These are phyloP conservation scores for Salix dunnii DNA, from an alignment of 345 rosid genomes.

Conservation along the genomic window DNA sequence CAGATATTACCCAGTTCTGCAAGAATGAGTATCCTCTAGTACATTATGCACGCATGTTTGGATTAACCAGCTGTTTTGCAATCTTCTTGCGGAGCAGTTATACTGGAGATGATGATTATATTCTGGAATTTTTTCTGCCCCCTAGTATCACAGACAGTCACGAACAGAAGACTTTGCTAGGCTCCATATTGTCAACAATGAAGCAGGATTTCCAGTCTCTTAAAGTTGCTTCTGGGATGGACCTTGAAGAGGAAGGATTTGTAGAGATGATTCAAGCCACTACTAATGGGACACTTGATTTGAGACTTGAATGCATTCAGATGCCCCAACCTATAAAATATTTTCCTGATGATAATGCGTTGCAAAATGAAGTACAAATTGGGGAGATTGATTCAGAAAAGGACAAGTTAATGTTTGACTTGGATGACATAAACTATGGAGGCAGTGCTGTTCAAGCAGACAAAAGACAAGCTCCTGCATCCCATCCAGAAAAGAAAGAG, in stretches of 20 bases:
- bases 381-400: constrained; percentile 28
- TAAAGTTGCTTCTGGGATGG: constrained; percentile 65
- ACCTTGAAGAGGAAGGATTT: constrained; percentile 49
- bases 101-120: constrained; percentile 81
- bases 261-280: constrained; percentile 64
- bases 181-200: constrained; percentile 69
- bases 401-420: constrained; percentile 30
- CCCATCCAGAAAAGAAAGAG: constrained; percentile 39
- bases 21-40: constrained; percentile 88
- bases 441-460: constrained; percentile 18
- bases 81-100: constrained; percentile 68
- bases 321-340: constrained; percentile 37
- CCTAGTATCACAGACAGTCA: constrained; percentile 36
- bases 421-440: constrained; percentile 32
- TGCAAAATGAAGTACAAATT: constrained; percentile 24
- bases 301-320: constrained; percentile 43
- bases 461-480: constrained; percentile 26
- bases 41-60: constrained; percentile 95
- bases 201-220: constrained; percentile 76
- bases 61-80: constrained; percentile 66
- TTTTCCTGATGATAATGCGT: constrained; percentile 20
- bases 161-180: constrained; percentile 57
- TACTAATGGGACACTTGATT: constrained; percentile 40
- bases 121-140: constrained; percentile 87
- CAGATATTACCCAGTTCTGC: constrained; percentile 66